Evolutionary conservation across 1,139 yeast species (phyloP), one percentile per base, ranked within the genome.

Genomic region (Nakaseomyces delphensis): DNA sequence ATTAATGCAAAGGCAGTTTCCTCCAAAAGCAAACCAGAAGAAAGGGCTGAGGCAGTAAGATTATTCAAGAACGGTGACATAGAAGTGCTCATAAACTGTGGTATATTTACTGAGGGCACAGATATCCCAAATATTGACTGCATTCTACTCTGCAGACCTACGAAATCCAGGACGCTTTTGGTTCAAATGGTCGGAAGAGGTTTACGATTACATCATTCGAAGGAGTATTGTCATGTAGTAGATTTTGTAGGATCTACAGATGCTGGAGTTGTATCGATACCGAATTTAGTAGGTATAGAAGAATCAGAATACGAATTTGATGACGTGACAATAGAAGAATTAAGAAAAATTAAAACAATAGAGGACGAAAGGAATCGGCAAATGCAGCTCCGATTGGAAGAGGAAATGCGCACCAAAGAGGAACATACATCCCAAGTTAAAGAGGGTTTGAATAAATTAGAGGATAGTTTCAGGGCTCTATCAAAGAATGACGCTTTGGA

Each of bases 101-200:
- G 83, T 19, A 86, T 89, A 3, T 82, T 89, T 53, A 89, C 96
- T 0, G 98, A 91, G 61, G 98, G 98, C 0, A 86, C 97, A 0
- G 97, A 89, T 63, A 80, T 89, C 18, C 97, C 97, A 2, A 80
- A 81, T 49, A 83, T 89, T 45, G 97, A 89, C 57, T 80, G 87
- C 21, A 66, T 89, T 7, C 67, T 89, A 39, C 64, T 89, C 27
- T 83, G 86, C 3, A 66, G 96, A 33, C 96, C 96, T 1, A 84
- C 96, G 0, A 71, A 71, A 46, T 86, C 96, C 1, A 65, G 78
- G 27, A 76, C 83, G 0, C 64, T 87, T 39, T 62, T 86, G 38
- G 73, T 79, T 14, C 98, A 89, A 58, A 89, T 89, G 96, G 73
- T 89, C 20, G 98, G 98, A 0, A 70, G 97, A 47, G 97, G 97